phyloP scores from a whole-genome alignment of 2,329 filamentous ascomycete species.

The Penicillium sp. region DNA sequence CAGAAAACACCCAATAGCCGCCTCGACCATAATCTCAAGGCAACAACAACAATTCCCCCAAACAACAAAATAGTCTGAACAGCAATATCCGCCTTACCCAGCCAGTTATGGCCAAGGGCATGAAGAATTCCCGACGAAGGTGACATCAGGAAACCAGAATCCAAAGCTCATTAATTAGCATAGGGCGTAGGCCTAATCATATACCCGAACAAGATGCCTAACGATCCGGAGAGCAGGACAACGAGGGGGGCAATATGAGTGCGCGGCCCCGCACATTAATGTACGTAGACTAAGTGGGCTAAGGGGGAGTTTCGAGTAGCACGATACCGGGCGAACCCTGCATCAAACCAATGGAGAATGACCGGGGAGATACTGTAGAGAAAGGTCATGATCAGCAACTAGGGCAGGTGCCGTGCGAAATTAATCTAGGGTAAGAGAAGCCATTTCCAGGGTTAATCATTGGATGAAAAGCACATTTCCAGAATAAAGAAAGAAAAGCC shows the following conservation, averaged over 20 bases:
- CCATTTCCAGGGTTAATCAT: background rate
- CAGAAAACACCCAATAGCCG: slow-evolving; percentile 8
- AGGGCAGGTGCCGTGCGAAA: background rate
- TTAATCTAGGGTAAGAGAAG: background rate
- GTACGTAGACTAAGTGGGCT: slow-evolving; percentile 2
- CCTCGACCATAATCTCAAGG: slow-evolving; percentile 20
- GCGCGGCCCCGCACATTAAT: slow-evolving; percentile 6
- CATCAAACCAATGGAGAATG: background rate
- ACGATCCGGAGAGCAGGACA: background rate
- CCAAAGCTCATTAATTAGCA: background rate
- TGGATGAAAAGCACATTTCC: background rate
- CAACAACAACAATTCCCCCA: slow-evolving; percentile 10
- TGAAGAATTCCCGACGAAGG: slow-evolving; percentile 9
- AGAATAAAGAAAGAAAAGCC: background rate
- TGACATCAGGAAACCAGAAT: slow-evolving; percentile 9
- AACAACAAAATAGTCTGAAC: slow-evolving; percentile 19
- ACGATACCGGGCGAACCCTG: slow-evolving; percentile 1
- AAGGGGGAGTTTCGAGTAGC: background rate
- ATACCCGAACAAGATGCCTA: background rate
- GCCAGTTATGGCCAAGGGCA: slow-evolving; percentile 20
- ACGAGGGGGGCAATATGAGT: background rate
- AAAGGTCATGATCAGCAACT: background rate
- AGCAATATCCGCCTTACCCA: slow-evolving; percentile 20
- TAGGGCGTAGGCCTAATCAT: background rate
- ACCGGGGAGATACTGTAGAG: background rate